Evolutionary conservation across 2,329 filamentous ascomycete genomes (phyloP).

Genomic region (Botrytis cinerea): DNA sequence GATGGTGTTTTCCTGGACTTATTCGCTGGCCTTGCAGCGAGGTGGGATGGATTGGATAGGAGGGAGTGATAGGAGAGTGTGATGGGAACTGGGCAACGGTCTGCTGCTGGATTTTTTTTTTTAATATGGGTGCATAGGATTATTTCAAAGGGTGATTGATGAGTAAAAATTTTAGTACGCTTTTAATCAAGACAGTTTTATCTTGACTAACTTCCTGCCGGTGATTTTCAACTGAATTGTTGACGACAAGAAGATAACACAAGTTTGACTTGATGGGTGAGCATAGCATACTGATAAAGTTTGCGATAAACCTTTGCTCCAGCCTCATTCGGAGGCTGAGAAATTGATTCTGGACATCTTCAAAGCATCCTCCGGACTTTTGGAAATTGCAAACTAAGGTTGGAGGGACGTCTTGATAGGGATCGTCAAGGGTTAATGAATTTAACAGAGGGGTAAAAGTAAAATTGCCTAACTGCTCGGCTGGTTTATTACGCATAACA

Average conservation of each 20-base stretch:
- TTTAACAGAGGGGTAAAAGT: conserved; percentile 11
- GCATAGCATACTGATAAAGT: conserved; percentile 2
- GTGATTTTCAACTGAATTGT: not conserved
- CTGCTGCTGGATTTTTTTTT: not conserved
- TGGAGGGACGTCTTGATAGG: not conserved
- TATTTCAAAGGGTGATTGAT: not conserved
- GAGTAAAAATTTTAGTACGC: not conserved
- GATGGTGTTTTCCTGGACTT: conserved; percentile 14
- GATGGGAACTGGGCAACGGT: not conserved
- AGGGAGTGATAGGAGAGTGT: not conserved
- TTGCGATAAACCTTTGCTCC: conserved; percentile 10
- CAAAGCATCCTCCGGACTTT: not conserved
- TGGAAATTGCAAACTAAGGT: conserved; percentile 7
- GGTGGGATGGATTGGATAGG: conserved; percentile 6
- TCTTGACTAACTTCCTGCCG: not conserved
- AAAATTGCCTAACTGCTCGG: not conserved
- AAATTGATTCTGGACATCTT: conserved; percentile 11
- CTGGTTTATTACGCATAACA: conserved; percentile 2
- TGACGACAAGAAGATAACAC: not conserved
- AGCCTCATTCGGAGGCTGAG: conserved; percentile 21
- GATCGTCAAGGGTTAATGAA: conserved; percentile 2
- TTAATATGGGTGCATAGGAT: not conserved
- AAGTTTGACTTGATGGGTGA: conserved; percentile 11
- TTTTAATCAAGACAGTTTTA: not conserved
- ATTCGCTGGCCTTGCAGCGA: conserved; percentile 24